These are phyloP conservation scores for Xylaria hypoxylon DNA, from an alignment of 2,329 filamentous ascomycete genomes.

Conservation along the genomic window DNA sequence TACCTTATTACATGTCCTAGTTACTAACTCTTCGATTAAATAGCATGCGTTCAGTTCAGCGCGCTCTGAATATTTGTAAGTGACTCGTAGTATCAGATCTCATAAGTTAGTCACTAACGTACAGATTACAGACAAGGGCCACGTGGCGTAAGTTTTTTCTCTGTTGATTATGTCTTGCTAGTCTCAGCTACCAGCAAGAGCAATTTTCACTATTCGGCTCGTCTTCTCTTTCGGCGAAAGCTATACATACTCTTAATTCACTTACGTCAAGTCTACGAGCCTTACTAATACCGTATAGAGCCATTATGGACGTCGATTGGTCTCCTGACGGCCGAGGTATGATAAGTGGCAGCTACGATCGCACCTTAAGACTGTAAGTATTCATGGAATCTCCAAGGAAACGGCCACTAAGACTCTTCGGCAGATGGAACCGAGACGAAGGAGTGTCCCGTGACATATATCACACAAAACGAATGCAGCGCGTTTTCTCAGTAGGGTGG, in stretches of 20 bases:
- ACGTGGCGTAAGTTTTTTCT: constrained; percentile 54
- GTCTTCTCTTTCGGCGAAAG: background rate
- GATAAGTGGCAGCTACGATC: constrained; percentile 87
- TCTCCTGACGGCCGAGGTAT: constrained; percentile 94
- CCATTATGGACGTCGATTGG: constrained; percentile 97
- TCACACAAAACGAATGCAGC: constrained; percentile 97
- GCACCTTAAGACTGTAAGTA: constrained; percentile 77
- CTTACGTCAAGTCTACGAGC: too few species aligned
- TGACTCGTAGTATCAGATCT: constrained; percentile 82
- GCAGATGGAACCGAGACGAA: constrained; percentile 76
- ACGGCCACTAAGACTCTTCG: constrained; percentile 7
- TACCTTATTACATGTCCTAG: background rate
- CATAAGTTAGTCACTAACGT: constrained; percentile 29
- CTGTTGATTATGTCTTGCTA: background rate
- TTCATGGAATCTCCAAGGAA: background rate
- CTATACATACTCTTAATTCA: background rate
- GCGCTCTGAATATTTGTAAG: constrained; percentile 39
- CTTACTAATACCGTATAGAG: constrained; percentile 52
- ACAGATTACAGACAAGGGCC: constrained; percentile 43
- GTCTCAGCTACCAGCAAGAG: background rate
- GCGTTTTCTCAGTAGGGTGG: constrained; percentile 77
- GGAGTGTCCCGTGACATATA: constrained; percentile 94
- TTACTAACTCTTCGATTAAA: constrained; percentile 23
- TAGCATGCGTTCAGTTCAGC: constrained; percentile 39
- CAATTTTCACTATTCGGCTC: background rate